phyloP scores from a whole-genome alignment of 106 monocot species.

The Dendrobium huoshanense region DNA sequence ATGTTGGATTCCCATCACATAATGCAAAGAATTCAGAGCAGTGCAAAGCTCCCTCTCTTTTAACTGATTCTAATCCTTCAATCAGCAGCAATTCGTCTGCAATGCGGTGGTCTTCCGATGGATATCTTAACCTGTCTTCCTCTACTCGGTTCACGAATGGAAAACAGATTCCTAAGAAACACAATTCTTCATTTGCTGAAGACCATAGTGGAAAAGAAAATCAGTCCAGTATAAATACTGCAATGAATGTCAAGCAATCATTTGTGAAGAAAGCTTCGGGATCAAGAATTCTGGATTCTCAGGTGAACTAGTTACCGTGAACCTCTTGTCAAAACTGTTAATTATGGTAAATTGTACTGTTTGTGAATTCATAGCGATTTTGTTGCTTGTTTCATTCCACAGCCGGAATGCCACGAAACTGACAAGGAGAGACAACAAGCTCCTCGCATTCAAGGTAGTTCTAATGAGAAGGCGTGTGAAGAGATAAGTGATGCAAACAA shows the following conservation, averaged over 20 bases:
- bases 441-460: neutral
- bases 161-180: constrained; percentile 2
- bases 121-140: neutral
- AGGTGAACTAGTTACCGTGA: neutral
- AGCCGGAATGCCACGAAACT: too few species aligned
- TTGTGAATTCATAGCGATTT: too few species aligned
- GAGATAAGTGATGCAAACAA: constrained; percentile 4
- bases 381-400: too few species aligned
- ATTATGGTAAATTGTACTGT: too few species aligned
- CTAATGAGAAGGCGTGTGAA: neutral
- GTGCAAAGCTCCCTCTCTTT: neutral
- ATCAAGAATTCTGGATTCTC: too few species aligned
- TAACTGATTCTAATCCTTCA: neutral
- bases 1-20: too few species aligned
- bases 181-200: neutral
- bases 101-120: neutral
- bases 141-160: neutral
- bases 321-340: neutral
- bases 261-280: too few species aligned
- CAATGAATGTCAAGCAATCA: neutral
- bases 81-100: neutral
- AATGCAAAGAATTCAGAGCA: neutral
- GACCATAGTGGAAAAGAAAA: neutral
- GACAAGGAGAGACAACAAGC: too few species aligned
- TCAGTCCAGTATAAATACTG: neutral